Base-by-base conservation (phyloP, 257 asterid species). In the Plantago ovata region DNA sequence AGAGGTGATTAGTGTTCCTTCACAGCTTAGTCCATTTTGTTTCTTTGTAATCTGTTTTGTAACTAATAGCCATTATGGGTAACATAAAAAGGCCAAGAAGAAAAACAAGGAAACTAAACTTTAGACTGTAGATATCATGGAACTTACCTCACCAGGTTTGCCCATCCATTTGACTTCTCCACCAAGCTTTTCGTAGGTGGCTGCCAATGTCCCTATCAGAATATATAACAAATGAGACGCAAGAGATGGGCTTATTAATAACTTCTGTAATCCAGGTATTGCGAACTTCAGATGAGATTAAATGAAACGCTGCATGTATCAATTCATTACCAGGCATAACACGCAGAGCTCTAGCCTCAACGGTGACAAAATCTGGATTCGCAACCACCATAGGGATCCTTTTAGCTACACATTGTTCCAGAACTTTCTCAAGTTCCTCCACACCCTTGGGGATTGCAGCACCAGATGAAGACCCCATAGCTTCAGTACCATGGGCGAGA, bases 151-250 rank as follows among this genome's bases (percentile, higher is more conserved):
- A 47, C 81, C 95, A 38, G 98, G 98, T 77, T 92, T 92, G 62
- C 98, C 98, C 96, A 92, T 92, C 98, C 98, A 92, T 75, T 85
- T 88, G 61, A 88, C 98, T 77, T 92, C 91, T 59, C 98, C 98
- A 28, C 98, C 96, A 69, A 88, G 90, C 71, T 85, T 82, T 82
- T 88, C 96, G 19, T 85, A 92, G 9, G 79, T 77, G 42, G 90
- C 78, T 43, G 95, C 98, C 69, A 92, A 60, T 32, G 94, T 85
- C 67, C 98, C 96, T 85, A 70, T 45, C 44, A 45, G 50, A 66
- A 50, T 36, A 65, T 65, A 23, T 19, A 62, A 47, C 46, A 65
- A 22, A 40, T 53, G 19, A 40, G 38, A 44, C 10, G 16, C 58
- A 41, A 42, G 60, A 40, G 24, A 39, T 39, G 55, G 48, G 24